Conservation (phyloP, 2,329 filamentous ascomycete genomes). For the Neospermospora avenae region DNA sequence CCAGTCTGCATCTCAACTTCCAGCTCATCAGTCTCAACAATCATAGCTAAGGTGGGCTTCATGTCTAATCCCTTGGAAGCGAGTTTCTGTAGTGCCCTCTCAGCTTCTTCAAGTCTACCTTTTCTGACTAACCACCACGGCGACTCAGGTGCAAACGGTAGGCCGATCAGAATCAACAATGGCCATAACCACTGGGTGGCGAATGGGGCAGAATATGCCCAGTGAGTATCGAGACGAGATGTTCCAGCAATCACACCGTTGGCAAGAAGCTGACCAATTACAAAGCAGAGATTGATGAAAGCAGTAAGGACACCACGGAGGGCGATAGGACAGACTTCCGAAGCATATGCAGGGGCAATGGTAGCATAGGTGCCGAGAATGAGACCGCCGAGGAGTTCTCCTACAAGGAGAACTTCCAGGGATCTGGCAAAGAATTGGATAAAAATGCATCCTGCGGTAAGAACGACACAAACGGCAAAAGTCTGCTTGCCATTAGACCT, state of each 20-base stretch:
- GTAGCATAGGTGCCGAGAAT: slow-evolving; percentile 50
- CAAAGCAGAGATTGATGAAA: slow-evolving; percentile 48
- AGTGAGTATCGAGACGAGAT: slow-evolving; percentile 47
- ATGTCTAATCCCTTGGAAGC: slow-evolving; percentile 10
- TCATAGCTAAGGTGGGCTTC: slow-evolving; percentile 11
- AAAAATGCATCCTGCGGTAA: slow-evolving; percentile 20
- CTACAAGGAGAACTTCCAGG: slow-evolving; percentile 18
- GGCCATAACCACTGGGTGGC: slow-evolving; percentile 49
- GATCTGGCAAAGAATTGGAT: slow-evolving; percentile 24
- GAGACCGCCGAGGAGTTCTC: slow-evolving; percentile 40
- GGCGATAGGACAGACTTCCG: slow-evolving; percentile 47
- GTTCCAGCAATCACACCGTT: slow-evolving; percentile 56
- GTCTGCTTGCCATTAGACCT: slow-evolving; percentile 13
- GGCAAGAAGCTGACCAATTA: slow-evolving; percentile 53
- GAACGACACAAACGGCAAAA: slow-evolving; percentile 17
- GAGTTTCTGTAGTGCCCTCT: slow-evolving; percentile 41
- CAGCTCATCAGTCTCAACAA: slow-evolving; percentile 38
- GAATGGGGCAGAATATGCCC: slow-evolving; percentile 54
- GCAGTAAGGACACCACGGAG: slow-evolving; percentile 46
- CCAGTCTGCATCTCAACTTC: slow-evolving; percentile 43
- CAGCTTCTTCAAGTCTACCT: slow-evolving; percentile 43
- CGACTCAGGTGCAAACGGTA: slow-evolving; percentile 45
- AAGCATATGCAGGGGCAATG: slow-evolving; percentile 35
- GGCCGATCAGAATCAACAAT: slow-evolving; percentile 44
- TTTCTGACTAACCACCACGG: slow-evolving; percentile 49